Evolutionary conservation across 306 rosid genomes (phyloP), one percentile per base, ranked within the genome.

Genomic region (Luffa aegyptiaca): DNA sequence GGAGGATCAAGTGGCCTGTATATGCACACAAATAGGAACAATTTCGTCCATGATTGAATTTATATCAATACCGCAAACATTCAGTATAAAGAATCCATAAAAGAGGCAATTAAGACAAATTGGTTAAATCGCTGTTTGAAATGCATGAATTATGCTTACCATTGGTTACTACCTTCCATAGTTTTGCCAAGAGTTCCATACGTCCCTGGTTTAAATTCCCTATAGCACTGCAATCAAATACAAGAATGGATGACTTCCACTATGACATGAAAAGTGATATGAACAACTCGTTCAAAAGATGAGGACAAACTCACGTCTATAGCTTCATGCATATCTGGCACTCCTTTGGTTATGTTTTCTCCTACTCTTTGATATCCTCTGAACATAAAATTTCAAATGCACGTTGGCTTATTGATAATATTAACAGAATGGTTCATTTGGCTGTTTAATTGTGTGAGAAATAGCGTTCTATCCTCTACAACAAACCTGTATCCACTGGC

Each of bases 241-340:
- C 42, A 72, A 13, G 17, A 72, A 46, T 21, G 13, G 77, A 51
- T 51, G 26, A 17, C 33, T 51, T 49, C 61, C 5, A 6, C 4
- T 65, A 33, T 39, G 49, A 65, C 46, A 65, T 33, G 33, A 16
- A 74, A 51, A 31, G 77, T 46, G 39, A 73, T 46, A 49, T 3
- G 18, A 48, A 52, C 31, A 74, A 51, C 61, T 48, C 9, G 14
- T 35, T 48, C n/a, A 39, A 37, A 31, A 63, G 42, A 21, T 1
- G 37, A 9, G 11, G 41, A 31, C 56, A 70, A 80, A 87, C 96
- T 71, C 88, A 91, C 98, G 83, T 95, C 98, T 69, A 95, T 91
- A 20, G 99, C 97, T 86, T 95, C 99, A 56, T 95, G 99, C 82
- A 92, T 86, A 83, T 93, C 99, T 6, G 92, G 97, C 45, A 82